phyloP scores from a whole-genome alignment of 352 stramenopile species.

The Phytophthora sojae region DNA sequence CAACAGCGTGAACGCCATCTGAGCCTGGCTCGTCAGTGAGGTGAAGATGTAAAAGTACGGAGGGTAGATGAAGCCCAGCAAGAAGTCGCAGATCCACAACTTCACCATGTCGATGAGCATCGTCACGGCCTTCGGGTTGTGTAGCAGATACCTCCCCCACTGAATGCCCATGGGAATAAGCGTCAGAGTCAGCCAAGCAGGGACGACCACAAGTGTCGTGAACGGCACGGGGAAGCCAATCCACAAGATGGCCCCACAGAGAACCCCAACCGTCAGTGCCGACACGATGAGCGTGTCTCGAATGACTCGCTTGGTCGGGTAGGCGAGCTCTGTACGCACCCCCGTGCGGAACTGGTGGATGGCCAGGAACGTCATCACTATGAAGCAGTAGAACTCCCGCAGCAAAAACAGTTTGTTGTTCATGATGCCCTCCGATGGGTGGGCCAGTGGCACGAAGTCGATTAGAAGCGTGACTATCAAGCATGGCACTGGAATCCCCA shows the following conservation, averaged over 20 bases:
- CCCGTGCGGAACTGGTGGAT: neutral
- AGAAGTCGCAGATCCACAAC: constrained; percentile 1
- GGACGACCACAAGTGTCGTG: constrained; percentile 4
- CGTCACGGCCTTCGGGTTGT: neutral
- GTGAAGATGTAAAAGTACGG: neutral
- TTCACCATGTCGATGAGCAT: neutral
- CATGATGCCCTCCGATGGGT: neutral
- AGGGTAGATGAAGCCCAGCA: neutral
- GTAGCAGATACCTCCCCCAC: neutral
- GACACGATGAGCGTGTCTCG: constrained; percentile 10
- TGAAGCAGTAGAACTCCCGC: neutral
- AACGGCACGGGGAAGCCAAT: constrained; percentile 19
- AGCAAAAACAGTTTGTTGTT: constrained; percentile 6
- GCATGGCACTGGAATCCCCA: constrained; percentile 1
- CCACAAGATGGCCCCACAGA: neutral
- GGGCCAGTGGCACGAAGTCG: neutral
- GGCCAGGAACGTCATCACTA: neutral
- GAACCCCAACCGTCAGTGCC: neutral
- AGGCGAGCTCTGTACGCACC: neutral
- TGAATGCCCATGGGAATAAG: neutral
- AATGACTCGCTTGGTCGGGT: neutral
- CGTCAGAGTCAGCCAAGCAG: constrained; percentile 6
- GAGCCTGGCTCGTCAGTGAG: neutral
- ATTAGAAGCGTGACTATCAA: constrained; percentile 5
- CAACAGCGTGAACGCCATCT: neutral